Conservation (phyloP, 495 filamentous ascomycete species). For the Xylaria flabelliformis region DNA sequence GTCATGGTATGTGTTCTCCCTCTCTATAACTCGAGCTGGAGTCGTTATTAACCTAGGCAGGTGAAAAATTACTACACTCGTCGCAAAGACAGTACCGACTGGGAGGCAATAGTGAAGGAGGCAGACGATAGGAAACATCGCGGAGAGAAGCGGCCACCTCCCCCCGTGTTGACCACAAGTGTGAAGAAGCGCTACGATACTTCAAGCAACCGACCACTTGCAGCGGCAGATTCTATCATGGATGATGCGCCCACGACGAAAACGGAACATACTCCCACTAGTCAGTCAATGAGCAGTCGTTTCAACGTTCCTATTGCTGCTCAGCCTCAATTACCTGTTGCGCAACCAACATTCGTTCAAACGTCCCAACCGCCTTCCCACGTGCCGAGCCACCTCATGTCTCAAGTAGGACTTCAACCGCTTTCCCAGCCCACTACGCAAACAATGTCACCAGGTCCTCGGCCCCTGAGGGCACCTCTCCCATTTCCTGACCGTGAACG, state of each 20-base stretch:
- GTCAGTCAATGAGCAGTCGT: slow-evolving; percentile 41
- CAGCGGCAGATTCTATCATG: slow-evolving; percentile 64
- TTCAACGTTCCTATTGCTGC: slow-evolving; percentile 53
- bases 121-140: slow-evolving; percentile 72
- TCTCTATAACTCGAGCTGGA: slow-evolving; percentile 17
- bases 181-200: slow-evolving; percentile 55
- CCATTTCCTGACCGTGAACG: slow-evolving; percentile 39
- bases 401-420: slow-evolving; percentile 38
- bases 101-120: slow-evolving; percentile 69
- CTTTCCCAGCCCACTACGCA: slow-evolving; percentile 40
- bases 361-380: slow-evolving; percentile 32
- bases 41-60: slow-evolving; percentile 54
- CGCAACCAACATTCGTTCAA: slow-evolving; percentile 35
- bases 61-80: slow-evolving; percentile 94
- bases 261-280: slow-evolving; percentile 41
- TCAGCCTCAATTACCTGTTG: slow-evolving; percentile 38
- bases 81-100: slow-evolving; percentile 76
- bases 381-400: slow-evolving; percentile 33
- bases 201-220: slow-evolving; percentile 58
- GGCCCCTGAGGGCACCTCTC: slow-evolving; percentile 47
- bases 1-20: slow-evolving; percentile 76
- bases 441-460: slow-evolving; percentile 47
- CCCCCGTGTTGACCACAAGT: slow-evolving; percentile 64
- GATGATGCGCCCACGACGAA: slow-evolving; percentile 59
- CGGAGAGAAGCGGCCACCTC: slow-evolving; percentile 76